Base-by-base conservation (phyloP, 1,139 yeast genomes). In the Geotrichum aggregatum region DNA sequence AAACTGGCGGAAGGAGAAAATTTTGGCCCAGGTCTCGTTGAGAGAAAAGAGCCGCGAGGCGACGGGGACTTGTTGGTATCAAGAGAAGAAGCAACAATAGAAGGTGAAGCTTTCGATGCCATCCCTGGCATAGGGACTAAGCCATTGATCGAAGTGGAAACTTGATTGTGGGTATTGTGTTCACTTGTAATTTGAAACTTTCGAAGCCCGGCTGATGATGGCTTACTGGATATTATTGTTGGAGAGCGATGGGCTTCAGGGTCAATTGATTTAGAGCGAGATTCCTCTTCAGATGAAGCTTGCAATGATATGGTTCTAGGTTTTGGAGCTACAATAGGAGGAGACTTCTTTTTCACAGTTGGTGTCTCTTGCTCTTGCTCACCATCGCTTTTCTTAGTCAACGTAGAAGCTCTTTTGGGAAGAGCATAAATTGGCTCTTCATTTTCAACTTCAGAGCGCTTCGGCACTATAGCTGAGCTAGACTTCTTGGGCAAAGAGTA, bases 311-410 rank as follows among this genome's bases (percentile, higher is more conserved):
- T 43, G 16, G 35, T 44, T 14, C 52, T 31, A 1, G 61, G 61
- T 42, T 59, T 58, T 10, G 59, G 56, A 19, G 54, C 46, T 3
- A 54, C 44, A 3, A 49, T 35, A n/a, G 58, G 59, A 33, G 56
- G 52, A 2, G 55, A 50, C 13, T 47, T 35, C 30, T 47, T 44
- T n/a, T 52, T 35, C 24, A 13, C 16, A 18, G 28, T 30, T 3
- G 24, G 14, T 8, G 28, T 8, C 28, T 24, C 8, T 24, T 24
- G 28, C 5, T 43, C 5, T 39, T 39, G 30, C 21, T 40, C 26
- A 33, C 41, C 36, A n/a, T n/a, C n/a, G n/a, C n/a, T n/a, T 14
- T 41, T n/a, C n/a, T n/a, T 14, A 10, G 38, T n/a, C 31, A 8
- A 22, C 5, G 39, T 19, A 18, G 41, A 24, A 13, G 34, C n/a